Percentiles rank a stretch among this genome's conserved stretches.
Conservation (phyloP, 2,329 filamentous ascomycete genomes). For the Dichotomopilus funicola region DNA sequence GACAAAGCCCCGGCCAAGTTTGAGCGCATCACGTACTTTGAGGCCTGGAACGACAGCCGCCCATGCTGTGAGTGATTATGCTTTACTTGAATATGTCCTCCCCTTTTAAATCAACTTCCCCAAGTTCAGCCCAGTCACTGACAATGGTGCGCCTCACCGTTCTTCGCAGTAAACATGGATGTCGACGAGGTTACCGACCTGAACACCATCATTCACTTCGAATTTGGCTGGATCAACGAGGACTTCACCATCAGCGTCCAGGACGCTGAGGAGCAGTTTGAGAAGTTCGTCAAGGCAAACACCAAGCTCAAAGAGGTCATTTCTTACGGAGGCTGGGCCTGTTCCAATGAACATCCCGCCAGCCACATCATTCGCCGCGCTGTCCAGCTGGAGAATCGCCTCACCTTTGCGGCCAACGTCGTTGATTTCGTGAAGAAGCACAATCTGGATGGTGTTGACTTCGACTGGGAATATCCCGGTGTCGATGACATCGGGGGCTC, state of each 20-base stretch:
- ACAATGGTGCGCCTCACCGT: too few species aligned
- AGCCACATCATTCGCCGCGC: constrained; percentile 15
- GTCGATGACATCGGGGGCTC: constrained; percentile 30
- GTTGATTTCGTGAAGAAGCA: constrained; percentile 35
- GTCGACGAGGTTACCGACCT: neutral
- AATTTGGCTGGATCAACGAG: constrained; percentile 22
- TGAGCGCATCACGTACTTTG: constrained; percentile 17
- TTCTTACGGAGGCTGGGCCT: constrained; percentile 19
- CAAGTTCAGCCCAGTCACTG: neutral
- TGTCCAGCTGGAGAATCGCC: constrained; percentile 5
- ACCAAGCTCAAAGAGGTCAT: constrained; percentile 14
- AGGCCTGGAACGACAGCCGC: constrained; percentile 11
- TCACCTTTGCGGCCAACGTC: constrained; percentile 30
- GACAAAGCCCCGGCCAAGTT: constrained; percentile 2
- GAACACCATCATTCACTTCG: constrained; percentile 26
- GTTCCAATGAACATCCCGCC: constrained; percentile 5
- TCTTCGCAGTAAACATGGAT: neutral
- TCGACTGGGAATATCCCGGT: constrained; percentile 36
- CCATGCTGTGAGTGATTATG: neutral
- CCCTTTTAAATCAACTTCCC: constrained; percentile 4
- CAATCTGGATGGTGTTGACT: constrained; percentile 22
- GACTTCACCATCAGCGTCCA: neutral
- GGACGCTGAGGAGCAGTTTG: constrained; percentile 15
- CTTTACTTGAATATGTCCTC: neutral
- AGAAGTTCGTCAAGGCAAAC: neutral